Base-by-base conservation (phyloP, 495 filamentous ascomycete species). In the Neurospora terricola region DNA sequence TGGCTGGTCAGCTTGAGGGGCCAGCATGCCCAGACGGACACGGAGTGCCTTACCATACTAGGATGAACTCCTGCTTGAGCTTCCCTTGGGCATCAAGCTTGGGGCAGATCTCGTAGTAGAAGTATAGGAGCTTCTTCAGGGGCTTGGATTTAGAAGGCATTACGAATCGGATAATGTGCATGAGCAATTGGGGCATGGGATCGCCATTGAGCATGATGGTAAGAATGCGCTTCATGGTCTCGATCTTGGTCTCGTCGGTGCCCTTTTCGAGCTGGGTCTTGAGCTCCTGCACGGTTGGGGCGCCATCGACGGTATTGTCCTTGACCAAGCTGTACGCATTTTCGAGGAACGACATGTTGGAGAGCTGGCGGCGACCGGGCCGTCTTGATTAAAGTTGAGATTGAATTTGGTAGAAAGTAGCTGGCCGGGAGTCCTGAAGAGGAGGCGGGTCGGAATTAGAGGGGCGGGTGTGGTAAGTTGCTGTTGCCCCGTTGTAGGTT, bases 141-240 rank as follows among this genome's bases (percentile, higher is more conserved):
- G 90, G 85, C 83, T 98, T 98, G 84, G 91, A 93, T 85, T 93
- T 97, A 72, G 93, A 95, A 2, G 96, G 96, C 96, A 98, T 98
- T 75, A 99, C 93, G 82, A 98, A 98, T 82, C 96, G 92, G 84
- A 99, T 98, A 79, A 99, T 98, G 84, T 98, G 96, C 96, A 99
- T 99, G 75, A 99, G 88, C 21, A 99, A 88, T 77, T 92, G 90
- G 45, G 93, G 90, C 91, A 98, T 94, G 42, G 96, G 93, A 79
- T 98, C 96, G 72, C 96, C 96, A 80, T 98, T 99, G 78, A 99
- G 90, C 94, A 98, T 97, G 81, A 97, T 88, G 74, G 93, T 97
- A 75, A 98, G 87, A 83, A 99, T 92, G 84, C 91, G 91, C 88
- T 96, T 96, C 96, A 99, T 98, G 18, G 96, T 98, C 76, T 98